Evolutionary conservation across 352 stramenopile genomes (phyloP).

Genomic region (Phytophthora cactorum): DNA sequence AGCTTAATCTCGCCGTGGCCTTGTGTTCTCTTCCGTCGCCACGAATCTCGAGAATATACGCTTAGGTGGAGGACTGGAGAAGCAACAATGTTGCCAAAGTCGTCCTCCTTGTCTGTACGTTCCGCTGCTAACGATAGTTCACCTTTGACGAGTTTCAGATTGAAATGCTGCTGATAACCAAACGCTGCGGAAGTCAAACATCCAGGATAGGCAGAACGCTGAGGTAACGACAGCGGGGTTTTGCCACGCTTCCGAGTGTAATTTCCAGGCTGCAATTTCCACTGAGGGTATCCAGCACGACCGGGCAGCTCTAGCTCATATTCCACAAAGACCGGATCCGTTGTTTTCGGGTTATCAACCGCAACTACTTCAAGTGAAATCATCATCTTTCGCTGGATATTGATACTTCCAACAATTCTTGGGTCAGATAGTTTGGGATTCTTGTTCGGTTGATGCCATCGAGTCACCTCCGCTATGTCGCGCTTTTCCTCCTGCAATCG

Average conservation of each 20-base stretch:
- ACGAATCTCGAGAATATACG: slow-evolving; percentile 59
- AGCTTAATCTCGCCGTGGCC: slow-evolving; percentile 50
- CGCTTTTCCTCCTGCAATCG: slow-evolving; percentile 50
- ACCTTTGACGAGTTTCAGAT: slow-evolving; percentile 21
- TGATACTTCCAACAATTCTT: neutral
- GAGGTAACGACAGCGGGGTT: slow-evolving; percentile 30
- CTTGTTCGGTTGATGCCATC: slow-evolving; percentile 37
- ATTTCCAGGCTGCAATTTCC: slow-evolving; percentile 27
- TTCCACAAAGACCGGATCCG: slow-evolving; percentile 34
- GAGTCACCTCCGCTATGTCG: slow-evolving; percentile 32
- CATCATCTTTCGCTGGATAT: slow-evolving; percentile 17
- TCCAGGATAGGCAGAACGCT: slow-evolving; percentile 11
- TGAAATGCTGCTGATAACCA: slow-evolving; percentile 32
- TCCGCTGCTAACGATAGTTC: slow-evolving; percentile 2
- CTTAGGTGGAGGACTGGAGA: slow-evolving; percentile 30
- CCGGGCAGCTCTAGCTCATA: slow-evolving; percentile 30
- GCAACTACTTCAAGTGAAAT: slow-evolving; percentile 37
- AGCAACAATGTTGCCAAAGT: slow-evolving; percentile 4
- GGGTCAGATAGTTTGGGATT: slow-evolving; percentile 1
- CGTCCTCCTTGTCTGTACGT: neutral
- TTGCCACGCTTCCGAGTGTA: slow-evolving; percentile 9
- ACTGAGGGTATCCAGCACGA: slow-evolving; percentile 13
- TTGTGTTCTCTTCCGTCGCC: slow-evolving; percentile 45
- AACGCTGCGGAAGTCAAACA: slow-evolving; percentile 21
- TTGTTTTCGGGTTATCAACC: slow-evolving; percentile 34